Conservation (phyloP, 1,284 basidiomycete species). For the Paramarasmius palmivorus region DNA sequence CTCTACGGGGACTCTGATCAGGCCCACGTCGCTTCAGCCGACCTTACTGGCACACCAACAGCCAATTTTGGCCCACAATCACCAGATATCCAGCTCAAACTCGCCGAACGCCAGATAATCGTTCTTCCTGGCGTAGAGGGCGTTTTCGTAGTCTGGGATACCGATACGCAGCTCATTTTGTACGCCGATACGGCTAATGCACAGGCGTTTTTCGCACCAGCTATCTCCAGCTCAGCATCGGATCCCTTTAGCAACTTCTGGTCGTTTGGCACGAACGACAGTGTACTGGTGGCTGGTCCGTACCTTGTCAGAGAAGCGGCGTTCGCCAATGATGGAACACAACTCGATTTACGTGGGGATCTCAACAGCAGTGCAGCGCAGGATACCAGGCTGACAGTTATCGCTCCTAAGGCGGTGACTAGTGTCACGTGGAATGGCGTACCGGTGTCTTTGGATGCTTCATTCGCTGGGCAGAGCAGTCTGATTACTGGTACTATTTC, state of each 20-base stretch:
- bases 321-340: slow-evolving; percentile 30
- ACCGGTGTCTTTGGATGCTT: neutral
- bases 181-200: slow-evolving; percentile 65
- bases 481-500: neutral
- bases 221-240: slow-evolving; percentile 3
- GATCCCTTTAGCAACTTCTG: slow-evolving; percentile 44
- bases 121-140: slow-evolving; percentile 58
- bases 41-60: slow-evolving; percentile 44
- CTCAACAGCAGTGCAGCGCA: slow-evolving; percentile 30
- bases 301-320: slow-evolving; percentile 54
- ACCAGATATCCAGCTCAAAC: neutral
- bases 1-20: slow-evolving; percentile 62
- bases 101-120: slow-evolving; percentile 36
- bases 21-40: slow-evolving; percentile 58
- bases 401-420: slow-evolving; percentile 44
- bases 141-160: slow-evolving; percentile 64
- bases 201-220: slow-evolving; percentile 50
- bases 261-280: slow-evolving; percentile 49
- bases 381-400: slow-evolving; percentile 45
- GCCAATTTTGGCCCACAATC: slow-evolving; percentile 28
- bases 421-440: slow-evolving; percentile 49
- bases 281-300: slow-evolving; percentile 55
- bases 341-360: slow-evolving; percentile 47
- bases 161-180: slow-evolving; percentile 62
- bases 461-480: neutral